Evolutionary conservation across 140 eudicot species (phyloP).

Genomic region (Erigeron philadelphicus): DNA sequence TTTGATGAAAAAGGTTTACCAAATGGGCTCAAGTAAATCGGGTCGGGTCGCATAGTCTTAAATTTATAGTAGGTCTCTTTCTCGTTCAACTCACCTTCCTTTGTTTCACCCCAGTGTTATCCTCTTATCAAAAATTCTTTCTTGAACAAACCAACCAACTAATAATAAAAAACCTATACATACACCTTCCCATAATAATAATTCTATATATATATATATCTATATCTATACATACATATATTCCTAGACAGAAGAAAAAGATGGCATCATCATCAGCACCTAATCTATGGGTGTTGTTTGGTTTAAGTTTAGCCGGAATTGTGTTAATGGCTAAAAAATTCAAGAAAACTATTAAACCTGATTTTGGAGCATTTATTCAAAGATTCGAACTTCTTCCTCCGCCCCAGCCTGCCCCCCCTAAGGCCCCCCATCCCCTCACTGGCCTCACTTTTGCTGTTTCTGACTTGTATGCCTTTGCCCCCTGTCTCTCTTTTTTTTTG

Average conservation of each 20-base stretch:
- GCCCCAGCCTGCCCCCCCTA: constrained; percentile 95
- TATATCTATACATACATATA: not conserved
- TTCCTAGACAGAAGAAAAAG: too few species aligned
- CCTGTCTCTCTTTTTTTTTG: not conserved
- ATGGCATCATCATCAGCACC: constrained; percentile 52
- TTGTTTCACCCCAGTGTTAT: not conserved
- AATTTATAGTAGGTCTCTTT: constrained; percentile 3
- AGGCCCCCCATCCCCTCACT: constrained; percentile 89
- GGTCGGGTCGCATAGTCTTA: not conserved
- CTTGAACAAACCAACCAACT: constrained; percentile 5
- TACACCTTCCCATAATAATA: not conserved
- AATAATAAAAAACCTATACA: not conserved
- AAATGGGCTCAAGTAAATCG: not conserved
- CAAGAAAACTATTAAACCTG: constrained; percentile 46
- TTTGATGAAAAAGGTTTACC: too few species aligned
- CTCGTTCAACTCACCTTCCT: constrained; percentile 11
- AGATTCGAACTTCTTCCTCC: constrained; percentile 75
- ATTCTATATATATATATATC: too few species aligned
- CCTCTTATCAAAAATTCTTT: not conserved
- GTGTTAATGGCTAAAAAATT: constrained; percentile 66
- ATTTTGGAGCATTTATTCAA: constrained; percentile 77
- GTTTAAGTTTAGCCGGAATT: constrained; percentile 83
- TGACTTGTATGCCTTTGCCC: constrained; percentile 50
- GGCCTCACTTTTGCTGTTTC: constrained; percentile 80
- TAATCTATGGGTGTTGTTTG: constrained; percentile 81